Evolutionary conservation across 768 basidiomycete species (phyloP).

Genomic region (Hygrophorus pudorinus): DNA sequence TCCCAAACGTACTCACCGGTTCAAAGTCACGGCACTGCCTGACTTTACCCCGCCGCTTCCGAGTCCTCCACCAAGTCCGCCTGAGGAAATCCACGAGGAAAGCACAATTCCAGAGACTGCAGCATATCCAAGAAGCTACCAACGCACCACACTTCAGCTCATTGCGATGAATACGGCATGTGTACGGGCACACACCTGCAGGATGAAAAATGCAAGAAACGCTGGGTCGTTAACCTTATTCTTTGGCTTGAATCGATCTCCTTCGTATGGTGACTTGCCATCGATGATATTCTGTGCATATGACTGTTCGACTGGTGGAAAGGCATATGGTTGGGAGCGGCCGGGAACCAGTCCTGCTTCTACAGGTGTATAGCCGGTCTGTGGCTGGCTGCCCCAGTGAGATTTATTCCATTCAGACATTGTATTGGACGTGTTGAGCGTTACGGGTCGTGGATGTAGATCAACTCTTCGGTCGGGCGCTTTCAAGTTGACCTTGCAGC

Average conservation of each 20-base stretch:
- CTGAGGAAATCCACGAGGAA: constrained; percentile 47
- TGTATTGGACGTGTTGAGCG: not conserved
- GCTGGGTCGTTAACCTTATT: constrained; percentile 64
- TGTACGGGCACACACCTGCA: constrained; percentile 35
- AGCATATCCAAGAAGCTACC: constrained; percentile 59
- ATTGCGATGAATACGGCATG: not conserved
- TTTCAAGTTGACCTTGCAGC: too few relatives aligned
- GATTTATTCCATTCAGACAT: constrained; percentile 14
- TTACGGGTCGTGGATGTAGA: not conserved
- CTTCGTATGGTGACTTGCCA: constrained; percentile 44
- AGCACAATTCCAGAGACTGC: constrained; percentile 59
- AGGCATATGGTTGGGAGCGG: constrained; percentile 14
- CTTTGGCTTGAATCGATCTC: constrained; percentile 58
- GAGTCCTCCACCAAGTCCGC: constrained; percentile 66
- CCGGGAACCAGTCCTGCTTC: constrained; percentile 5
- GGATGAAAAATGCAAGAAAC: constrained; percentile 62
- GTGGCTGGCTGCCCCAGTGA: constrained; percentile 12
- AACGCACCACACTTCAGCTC: not conserved
- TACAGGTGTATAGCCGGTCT: not conserved
- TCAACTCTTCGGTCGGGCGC: too few relatives aligned
- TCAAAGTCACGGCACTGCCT: constrained; percentile 53
- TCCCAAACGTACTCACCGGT: constrained; percentile 44
- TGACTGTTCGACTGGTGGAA: constrained; percentile 14
- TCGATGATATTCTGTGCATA: constrained; percentile 21
- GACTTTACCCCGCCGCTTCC: constrained; percentile 44